Base-by-base conservation (phyloP, 2,329 filamentous ascomycete genomes). In the Tolypocladium album region DNA sequence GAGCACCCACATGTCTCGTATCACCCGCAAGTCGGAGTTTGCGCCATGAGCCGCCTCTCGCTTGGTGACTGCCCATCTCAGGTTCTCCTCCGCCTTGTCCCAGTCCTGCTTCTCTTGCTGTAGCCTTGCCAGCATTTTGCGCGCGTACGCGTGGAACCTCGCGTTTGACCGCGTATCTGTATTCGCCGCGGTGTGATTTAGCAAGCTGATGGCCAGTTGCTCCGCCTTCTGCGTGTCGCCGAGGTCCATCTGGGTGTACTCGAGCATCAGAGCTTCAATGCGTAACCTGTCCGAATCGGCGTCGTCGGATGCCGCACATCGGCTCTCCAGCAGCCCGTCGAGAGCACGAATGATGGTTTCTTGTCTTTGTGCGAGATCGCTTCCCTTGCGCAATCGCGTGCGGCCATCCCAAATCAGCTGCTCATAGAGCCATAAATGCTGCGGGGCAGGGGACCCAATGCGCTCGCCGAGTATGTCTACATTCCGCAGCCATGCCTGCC, bases 241-340 rank as follows among this genome's bases (percentile, higher is more conserved):
- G 7, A 74, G 62, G 38, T 74, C 72, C 72, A 74, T 74, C 56
- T 74, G 72, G 9, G 72, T 74, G 53, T 74, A 74, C 57, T 74
- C 72, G 1, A 74, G 65, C 61, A 67, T 64, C 27, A 74, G 61
- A 3, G 72, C 72, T 56, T 73, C 69, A 15, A 73, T 66, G 39
- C 72, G 66, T 22, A 74, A 56, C 27, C 59, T 63, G 39, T 71
- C 68, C 9, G 68, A 63, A 27, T 65, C 63, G 45, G 62, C 60
- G 9, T 61, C 63, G 13, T 59, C 47, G 6, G 57, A 43, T 4
- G 57, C 59, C 27, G 60, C 56, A 20, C 61, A 58, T 34, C 61
- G 63, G 9, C 63, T 60, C 22, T 60, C 61, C 0, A 62, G 60
- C 61, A 73, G 64, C 22, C 64, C 59, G 39, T 67, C 64, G 15